These are phyloP conservation scores for Vinca major DNA, from an alignment of 305 asterid genomes.

Conservation along the genomic window DNA sequence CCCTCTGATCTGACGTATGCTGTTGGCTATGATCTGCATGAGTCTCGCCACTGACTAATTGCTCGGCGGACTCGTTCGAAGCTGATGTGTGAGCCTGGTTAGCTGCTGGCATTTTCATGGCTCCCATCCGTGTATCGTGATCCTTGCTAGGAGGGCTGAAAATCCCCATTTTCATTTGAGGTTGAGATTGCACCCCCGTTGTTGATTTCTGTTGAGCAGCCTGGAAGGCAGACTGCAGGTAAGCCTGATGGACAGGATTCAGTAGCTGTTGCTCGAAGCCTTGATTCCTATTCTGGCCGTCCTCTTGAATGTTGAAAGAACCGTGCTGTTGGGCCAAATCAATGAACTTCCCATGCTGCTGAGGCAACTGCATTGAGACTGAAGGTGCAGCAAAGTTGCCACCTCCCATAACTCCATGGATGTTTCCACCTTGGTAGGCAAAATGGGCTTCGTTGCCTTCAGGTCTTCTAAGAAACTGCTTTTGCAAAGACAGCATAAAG, in stretches of 20 bases:
- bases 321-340: constrained; percentile 70
- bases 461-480: constrained; percentile 72
- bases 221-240: constrained; percentile 35
- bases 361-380: constrained; percentile 67
- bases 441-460: constrained; percentile 73
- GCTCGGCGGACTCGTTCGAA: constrained; percentile 64
- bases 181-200: constrained; percentile 64
- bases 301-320: constrained; percentile 57
- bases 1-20: constrained; percentile 44
- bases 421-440: constrained; percentile 67
- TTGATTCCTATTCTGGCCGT: constrained; percentile 65
- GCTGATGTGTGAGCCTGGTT: constrained; percentile 61
- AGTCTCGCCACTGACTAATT: constrained; percentile 40
- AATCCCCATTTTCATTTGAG: constrained; percentile 65
- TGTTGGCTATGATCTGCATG: constrained; percentile 53
- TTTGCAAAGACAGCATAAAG: constrained; percentile 54
- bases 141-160: constrained; percentile 61
- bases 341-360: constrained; percentile 60
- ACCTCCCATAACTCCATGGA: constrained; percentile 61
- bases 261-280: constrained; percentile 65
- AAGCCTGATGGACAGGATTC: constrained; percentile 43
- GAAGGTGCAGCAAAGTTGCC: constrained; percentile 53
- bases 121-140: constrained; percentile 55
- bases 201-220: constrained; percentile 67
- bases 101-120: constrained; percentile 61